phyloP scores from a whole-genome alignment of 345 rosid species.

The Populus euphratica region DNA sequence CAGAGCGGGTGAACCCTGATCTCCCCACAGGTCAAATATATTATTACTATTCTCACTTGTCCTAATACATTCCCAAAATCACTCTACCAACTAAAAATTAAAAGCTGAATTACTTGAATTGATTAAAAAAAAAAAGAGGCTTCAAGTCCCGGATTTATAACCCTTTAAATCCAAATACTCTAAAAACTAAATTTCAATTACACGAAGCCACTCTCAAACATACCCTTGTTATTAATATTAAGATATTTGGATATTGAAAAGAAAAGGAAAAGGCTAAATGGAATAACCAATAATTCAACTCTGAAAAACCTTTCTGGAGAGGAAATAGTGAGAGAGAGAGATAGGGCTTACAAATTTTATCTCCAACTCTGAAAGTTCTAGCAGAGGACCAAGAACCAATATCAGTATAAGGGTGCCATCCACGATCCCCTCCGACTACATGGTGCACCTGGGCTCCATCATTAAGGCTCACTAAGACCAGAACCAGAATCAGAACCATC shows the following conservation, averaged over 20 bases:
- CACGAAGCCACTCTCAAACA: no score
- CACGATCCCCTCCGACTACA: slow-evolving; percentile 64
- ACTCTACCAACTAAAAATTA: neutral
- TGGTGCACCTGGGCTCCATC: slow-evolving; percentile 51
- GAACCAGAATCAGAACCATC: slow-evolving; percentile 15
- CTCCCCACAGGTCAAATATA: neutral
- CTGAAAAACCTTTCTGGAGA: neutral
- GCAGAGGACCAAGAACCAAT: slow-evolving; percentile 48
- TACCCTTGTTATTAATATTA: no score
- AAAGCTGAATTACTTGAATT: neutral
- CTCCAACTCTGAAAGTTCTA: slow-evolving; percentile 53
- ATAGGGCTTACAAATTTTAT: slow-evolving; percentile 51
- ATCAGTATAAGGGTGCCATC: slow-evolving; percentile 50
- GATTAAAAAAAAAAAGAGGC: no score
- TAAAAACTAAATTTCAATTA: no score
- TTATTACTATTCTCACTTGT: neutral
- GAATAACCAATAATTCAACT: no score
- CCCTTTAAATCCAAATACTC: neutral
- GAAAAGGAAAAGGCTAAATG: no score
- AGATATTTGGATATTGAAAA: no score
- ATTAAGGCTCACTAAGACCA: slow-evolving; percentile 15
- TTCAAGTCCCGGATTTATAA: neutral
- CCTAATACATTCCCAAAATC: neutral
- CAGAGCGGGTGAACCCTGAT: slow-evolving; percentile 60
- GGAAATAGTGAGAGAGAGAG: neutral